Conservation (phyloP, 352 stramenopile genomes). For the Pythium graminicola region DNA sequence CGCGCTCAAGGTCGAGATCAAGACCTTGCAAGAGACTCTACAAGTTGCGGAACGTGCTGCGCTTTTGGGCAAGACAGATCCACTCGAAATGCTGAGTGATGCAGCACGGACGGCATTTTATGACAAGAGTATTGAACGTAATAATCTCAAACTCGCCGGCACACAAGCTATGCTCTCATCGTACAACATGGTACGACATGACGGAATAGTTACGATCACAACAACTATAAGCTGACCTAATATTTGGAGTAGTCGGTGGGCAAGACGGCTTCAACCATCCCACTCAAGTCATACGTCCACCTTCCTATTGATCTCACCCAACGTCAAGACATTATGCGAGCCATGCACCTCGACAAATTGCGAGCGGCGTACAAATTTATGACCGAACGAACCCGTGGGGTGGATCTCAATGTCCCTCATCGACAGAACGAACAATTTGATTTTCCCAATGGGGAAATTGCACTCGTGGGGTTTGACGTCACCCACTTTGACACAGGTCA, state of each 20-base stretch:
- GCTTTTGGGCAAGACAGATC: background rate
- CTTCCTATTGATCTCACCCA: background rate
- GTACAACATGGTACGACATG: slow-evolving; percentile 4
- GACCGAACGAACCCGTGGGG: slow-evolving; percentile 6
- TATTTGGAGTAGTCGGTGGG: background rate
- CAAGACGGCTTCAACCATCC: background rate
- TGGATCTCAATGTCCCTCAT: slow-evolving; percentile 15
- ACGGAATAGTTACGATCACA: background rate
- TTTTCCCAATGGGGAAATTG: slow-evolving; percentile 8
- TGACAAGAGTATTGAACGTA: background rate
- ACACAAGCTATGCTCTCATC: slow-evolving; percentile 19
- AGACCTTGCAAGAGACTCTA: background rate
- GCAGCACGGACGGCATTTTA: background rate
- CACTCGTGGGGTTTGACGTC: slow-evolving; percentile 8
- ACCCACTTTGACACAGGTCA: slow-evolving; percentile 6
- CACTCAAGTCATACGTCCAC: slow-evolving; percentile 13
- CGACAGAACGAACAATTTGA: slow-evolving; percentile 13
- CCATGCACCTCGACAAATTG: slow-evolving; percentile 1
- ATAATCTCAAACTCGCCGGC: slow-evolving; percentile 10
- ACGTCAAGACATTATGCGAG: background rate
- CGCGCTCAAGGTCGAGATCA: background rate
- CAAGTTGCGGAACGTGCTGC: background rate
- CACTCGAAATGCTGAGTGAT: background rate
- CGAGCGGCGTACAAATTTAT: slow-evolving; percentile 6
- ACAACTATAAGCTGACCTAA: background rate